Evolutionary conservation across 2,329 filamentous ascomycete genomes (phyloP).

Genomic region (Aspergillus arachidicola): DNA sequence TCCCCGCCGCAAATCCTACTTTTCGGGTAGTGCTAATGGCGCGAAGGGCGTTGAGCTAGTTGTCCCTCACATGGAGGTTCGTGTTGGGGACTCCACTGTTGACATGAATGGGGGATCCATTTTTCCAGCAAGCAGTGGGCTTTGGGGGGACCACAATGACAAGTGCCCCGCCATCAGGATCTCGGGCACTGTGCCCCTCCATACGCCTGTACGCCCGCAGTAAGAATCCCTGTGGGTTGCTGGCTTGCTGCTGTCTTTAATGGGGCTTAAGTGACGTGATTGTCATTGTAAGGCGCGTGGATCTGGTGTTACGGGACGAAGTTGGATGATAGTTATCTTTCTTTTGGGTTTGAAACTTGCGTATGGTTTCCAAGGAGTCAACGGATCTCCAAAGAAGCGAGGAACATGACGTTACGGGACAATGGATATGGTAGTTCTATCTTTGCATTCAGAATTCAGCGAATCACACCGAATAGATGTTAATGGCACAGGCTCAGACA

Average conservation of each 20-base stretch:
- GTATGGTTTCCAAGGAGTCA: background rate
- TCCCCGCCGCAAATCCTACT: slow-evolving; percentile 44
- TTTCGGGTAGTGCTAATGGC: slow-evolving; percentile 32
- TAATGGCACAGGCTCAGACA: slow-evolving; percentile 1
- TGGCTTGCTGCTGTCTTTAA: background rate
- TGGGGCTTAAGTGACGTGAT: background rate
- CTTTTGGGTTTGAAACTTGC: background rate
- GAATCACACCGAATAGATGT: slow-evolving; percentile 1
- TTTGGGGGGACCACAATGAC: slow-evolving; percentile 30
- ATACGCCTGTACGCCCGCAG: slow-evolving; percentile 4
- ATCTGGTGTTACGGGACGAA: background rate
- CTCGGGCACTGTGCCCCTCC: slow-evolving; percentile 5
- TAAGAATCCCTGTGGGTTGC: background rate
- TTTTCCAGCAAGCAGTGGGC: slow-evolving; percentile 31
- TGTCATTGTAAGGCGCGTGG: background rate
- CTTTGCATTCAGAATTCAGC: slow-evolving; percentile 5
- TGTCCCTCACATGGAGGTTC: slow-evolving; percentile 38
- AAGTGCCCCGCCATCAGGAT: slow-evolving; percentile 16
- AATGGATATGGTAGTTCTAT: slow-evolving; percentile 11
- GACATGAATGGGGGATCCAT: slow-evolving; percentile 30
- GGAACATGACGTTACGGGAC: slow-evolving; percentile 17
- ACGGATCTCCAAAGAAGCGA: background rate
- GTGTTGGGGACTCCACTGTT: slow-evolving; percentile 17
- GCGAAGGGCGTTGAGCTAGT: slow-evolving; percentile 44
- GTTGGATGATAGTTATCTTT: background rate